Percentiles rank a stretch among this genome's conserved stretches.
phyloP scores from a whole-genome alignment of 805 yeast genomes.

The Metschnikowia chrysomelidarum region DNA sequence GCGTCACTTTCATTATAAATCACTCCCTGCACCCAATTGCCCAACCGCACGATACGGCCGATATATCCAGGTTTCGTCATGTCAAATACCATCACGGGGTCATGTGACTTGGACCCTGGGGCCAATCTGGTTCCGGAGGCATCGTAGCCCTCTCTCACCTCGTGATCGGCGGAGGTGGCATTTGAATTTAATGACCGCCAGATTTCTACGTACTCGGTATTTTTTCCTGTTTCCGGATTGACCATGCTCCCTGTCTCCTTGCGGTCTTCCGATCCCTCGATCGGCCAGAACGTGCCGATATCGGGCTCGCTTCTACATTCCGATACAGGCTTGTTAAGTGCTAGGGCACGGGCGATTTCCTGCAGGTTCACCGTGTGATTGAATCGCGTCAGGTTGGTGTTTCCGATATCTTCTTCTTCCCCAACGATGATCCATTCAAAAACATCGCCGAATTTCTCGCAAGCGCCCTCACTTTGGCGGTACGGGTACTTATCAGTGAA shows the following conservation, averaged over 20 bases:
- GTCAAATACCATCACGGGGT: slow-evolving; percentile 24
- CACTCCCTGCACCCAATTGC: slow-evolving; percentile 53
- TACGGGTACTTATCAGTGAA: slow-evolving; percentile 17
- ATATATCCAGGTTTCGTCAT: slow-evolving; percentile 20
- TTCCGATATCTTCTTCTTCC: slow-evolving; percentile 36
- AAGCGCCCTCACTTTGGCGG: slow-evolving; percentile 4
- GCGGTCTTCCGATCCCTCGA: slow-evolving; percentile 39
- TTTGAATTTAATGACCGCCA: slow-evolving; percentile 52
- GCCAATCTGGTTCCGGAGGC: slow-evolving; percentile 1
- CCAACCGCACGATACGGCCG: slow-evolving; percentile 48
- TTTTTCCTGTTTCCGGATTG: slow-evolving; percentile 42
- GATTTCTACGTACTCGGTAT: slow-evolving; percentile 48
- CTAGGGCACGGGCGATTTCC: slow-evolving; percentile 29
- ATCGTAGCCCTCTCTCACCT: slow-evolving; percentile 24
- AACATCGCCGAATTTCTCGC: slow-evolving; percentile 23
- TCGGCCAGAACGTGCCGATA: slow-evolving; percentile 43
- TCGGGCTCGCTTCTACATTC: slow-evolving; percentile 37
- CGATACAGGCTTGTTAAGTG: slow-evolving; percentile 30
- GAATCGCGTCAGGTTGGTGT: slow-evolving; percentile 37
- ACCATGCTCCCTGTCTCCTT: slow-evolving; percentile 51
- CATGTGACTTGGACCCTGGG: slow-evolving; percentile 12
- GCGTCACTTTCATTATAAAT: slow-evolving; percentile 26
- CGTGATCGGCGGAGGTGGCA: slow-evolving; percentile 25
- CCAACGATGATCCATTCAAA: slow-evolving; percentile 65
- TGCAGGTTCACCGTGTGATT: slow-evolving; percentile 43